phyloP scores from a whole-genome alignment of 2,329 filamentous ascomycete species.

The Cryphonectria nitschkei region DNA sequence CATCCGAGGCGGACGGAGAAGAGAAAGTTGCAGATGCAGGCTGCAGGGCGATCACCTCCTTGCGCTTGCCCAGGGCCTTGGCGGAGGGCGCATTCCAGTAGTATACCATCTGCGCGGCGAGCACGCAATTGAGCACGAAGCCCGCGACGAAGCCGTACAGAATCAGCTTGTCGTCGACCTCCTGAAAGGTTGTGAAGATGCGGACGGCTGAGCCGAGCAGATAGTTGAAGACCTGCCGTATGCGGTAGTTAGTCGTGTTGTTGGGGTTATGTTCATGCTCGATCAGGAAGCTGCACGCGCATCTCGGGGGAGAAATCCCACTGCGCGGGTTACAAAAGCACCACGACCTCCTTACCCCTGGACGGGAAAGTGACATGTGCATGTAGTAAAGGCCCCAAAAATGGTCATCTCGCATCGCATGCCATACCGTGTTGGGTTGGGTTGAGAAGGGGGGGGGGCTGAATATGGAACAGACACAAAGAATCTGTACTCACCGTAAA shows the following conservation, averaged over 20 bases:
- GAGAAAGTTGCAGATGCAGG: slow-evolving; percentile 33
- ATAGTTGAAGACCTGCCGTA: slow-evolving; percentile 94
- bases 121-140: slow-evolving; percentile 83
- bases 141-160: slow-evolving; percentile 93
- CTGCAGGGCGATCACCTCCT: slow-evolving; percentile 37
- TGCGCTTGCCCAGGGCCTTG: slow-evolving; percentile 46
- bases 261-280: not conserved
- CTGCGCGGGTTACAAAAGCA: not conserved
- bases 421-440: not conserved
- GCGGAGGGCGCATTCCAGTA: slow-evolving; percentile 77
- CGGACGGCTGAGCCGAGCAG: slow-evolving; percentile 88
- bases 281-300: slow-evolving; percentile 17
- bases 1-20: slow-evolving; percentile 32
- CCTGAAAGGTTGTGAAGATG: slow-evolving; percentile 96
- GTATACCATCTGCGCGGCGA: slow-evolving; percentile 89
- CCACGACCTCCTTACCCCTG: not conserved
- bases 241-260: slow-evolving; percentile 23
- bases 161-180: slow-evolving; percentile 96
- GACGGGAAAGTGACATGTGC: slow-evolving; percentile 16
- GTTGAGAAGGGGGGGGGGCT: not conserved
- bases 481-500: slow-evolving; percentile 73
- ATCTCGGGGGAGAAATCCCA: slow-evolving; percentile 8
- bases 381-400: not conserved
- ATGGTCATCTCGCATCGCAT: not conserved
- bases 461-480: not conserved